Conservation (phyloP, 371 early-diverging fungal species). For the Batkoa obscura region DNA sequence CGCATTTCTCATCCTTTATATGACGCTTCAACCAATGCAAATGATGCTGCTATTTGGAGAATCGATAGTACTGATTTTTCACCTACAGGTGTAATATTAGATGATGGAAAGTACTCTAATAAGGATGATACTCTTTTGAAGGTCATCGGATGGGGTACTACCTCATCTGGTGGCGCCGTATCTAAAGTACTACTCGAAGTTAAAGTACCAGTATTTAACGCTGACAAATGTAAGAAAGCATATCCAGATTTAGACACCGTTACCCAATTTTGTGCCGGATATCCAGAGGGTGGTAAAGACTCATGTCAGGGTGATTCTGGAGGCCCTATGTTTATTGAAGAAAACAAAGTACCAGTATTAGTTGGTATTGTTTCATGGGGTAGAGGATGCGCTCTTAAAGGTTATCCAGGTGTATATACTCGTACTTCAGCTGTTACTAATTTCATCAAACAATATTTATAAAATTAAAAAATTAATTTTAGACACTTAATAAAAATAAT, state of each 20-base stretch:
- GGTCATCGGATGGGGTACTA: conserved; percentile 3
- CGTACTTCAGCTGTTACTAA: too few species aligned
- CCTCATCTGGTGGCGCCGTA: neutral
- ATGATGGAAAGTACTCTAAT: neutral
- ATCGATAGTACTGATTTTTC: neutral
- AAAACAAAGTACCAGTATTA: neutral
- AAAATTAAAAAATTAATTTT: too few species aligned
- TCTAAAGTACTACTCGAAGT: conserved; percentile 1
- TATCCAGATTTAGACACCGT: neutral
- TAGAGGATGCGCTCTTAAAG: neutral
- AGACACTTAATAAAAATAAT: too few species aligned
- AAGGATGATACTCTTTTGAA: neutral
- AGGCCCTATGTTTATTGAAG: neutral
- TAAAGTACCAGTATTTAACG: neutral
- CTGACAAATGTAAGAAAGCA: neutral
- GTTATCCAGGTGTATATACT: too few species aligned
- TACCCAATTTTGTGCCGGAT: conserved; percentile 2
- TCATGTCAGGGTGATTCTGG: neutral
- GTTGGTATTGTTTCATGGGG: neutral
- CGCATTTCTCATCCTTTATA: neutral
- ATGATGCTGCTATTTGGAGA: neutral
- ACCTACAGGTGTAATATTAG: neutral
- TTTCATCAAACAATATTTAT: too few species aligned
- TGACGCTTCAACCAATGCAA: neutral
- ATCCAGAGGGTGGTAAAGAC: conserved; percentile 2